These are phyloP conservation scores for Erodium texanum DNA, from an alignment of 441 rosid genomes.

Conservation along the genomic window DNA sequence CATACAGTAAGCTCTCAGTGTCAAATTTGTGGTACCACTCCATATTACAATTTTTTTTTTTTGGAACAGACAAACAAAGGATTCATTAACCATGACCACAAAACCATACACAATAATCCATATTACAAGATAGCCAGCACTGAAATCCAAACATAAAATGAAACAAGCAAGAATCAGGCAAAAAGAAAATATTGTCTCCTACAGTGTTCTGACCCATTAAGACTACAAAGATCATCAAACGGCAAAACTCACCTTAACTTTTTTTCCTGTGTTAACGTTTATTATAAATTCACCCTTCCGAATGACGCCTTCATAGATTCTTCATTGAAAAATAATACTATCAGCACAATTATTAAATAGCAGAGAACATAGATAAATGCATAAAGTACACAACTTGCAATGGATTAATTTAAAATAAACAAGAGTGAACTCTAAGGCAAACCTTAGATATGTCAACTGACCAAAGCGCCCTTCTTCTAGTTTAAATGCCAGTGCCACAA, in stretches of 20 bases:
- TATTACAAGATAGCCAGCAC: neutral
- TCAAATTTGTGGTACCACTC: neutral
- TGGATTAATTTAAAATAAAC: constrained; percentile 4
- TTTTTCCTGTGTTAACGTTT: constrained; percentile 90
- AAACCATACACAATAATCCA: neutral
- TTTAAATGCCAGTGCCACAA: constrained; percentile 98
- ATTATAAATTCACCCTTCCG: constrained; percentile 87
- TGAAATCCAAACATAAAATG: neutral
- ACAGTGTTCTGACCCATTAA: neutral
- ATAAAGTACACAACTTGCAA: neutral
- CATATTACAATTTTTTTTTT: no score
- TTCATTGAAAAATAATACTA: constrained; percentile 29
- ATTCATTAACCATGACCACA: no score
- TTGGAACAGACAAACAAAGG: no score
- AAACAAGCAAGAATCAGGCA: neutral
- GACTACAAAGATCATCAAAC: neutral
- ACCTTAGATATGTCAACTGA: constrained; percentile 90
- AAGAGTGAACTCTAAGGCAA: constrained; percentile 5
- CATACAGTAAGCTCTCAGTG: neutral
- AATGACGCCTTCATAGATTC: constrained; percentile 87
- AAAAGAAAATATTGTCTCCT: neutral
- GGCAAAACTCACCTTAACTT: constrained; percentile 58
- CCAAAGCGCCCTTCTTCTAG: constrained; percentile 97
- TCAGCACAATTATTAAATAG: constrained; percentile 21
- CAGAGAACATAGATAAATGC: constrained; percentile 7